phyloP scores from a whole-genome alignment of 1,284 basidiomycete species.

The Meripilus lineatus region DNA sequence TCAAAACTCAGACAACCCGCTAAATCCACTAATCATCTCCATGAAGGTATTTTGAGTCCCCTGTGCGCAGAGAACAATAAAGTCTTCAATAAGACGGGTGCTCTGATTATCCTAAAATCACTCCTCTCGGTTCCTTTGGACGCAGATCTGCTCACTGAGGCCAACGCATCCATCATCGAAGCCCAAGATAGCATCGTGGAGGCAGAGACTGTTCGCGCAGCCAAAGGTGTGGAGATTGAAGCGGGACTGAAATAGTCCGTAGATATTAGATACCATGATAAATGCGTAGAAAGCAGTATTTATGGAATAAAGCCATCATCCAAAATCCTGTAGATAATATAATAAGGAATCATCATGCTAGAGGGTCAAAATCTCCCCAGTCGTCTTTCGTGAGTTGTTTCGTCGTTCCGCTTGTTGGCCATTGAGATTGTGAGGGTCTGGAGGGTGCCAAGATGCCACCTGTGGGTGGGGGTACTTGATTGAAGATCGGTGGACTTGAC shows the following conservation, averaged over 20 bases:
- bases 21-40: background rate
- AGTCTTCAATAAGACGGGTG: constrained; percentile 71
- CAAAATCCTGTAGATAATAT: constrained; percentile 8
- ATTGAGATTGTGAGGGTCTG: constrained; percentile 46
- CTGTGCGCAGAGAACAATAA: constrained; percentile 63
- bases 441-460: constrained; percentile 50
- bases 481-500: constrained; percentile 2
- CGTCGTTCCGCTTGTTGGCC: constrained; percentile 25
- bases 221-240: constrained; percentile 50
- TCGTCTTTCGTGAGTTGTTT: constrained; percentile 56
- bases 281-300: no score
- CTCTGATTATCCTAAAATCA: constrained; percentile 58
- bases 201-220: constrained; percentile 42
- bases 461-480: background rate
- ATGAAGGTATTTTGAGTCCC: constrained; percentile 56
- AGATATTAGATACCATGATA: constrained; percentile 1
- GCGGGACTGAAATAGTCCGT: constrained; percentile 16
- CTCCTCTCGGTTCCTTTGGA: constrained; percentile 55
- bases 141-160: constrained; percentile 31
- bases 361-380: constrained; percentile 79
- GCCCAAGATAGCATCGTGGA: constrained; percentile 47
- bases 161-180: constrained; percentile 11
- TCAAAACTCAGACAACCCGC: background rate
- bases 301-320: no score
- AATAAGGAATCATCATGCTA: constrained; percentile 33